Evolutionary conservation across 2,329 filamentous ascomycete species (phyloP).

Genomic region (Nemania diffusa): DNA sequence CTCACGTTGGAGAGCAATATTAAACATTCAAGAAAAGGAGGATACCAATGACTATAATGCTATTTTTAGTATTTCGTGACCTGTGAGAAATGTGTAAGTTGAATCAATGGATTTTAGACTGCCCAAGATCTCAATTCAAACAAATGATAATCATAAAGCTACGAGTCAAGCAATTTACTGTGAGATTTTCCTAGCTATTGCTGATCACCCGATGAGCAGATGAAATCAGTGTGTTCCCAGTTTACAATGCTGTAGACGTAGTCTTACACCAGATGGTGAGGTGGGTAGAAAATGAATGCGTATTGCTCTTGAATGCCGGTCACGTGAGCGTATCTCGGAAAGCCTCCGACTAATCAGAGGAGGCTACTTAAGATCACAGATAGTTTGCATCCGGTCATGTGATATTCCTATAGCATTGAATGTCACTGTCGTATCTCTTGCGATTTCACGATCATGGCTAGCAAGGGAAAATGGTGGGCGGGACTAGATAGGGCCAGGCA

Average conservation of each 20-base stretch:
- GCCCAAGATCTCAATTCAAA: background rate
- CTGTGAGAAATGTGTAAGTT: background rate
- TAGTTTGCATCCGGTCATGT: constrained; percentile 32
- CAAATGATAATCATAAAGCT: background rate
- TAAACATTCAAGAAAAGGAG: background rate
- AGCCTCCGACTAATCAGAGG: background rate
- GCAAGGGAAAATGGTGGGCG: constrained; percentile 2
- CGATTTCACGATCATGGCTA: constrained; percentile 7
- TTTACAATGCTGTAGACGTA: background rate
- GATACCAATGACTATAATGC: background rate
- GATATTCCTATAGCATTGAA: constrained; percentile 19
- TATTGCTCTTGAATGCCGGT: constrained; percentile 24
- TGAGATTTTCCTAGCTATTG: background rate
- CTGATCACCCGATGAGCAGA: background rate
- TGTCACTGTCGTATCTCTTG: constrained; percentile 12
- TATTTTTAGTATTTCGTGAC: too few species aligned
- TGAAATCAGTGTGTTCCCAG: background rate
- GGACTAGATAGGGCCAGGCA: constrained; percentile 14
- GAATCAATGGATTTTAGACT: background rate
- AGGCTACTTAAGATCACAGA: background rate
- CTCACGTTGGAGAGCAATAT: background rate
- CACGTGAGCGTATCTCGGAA: constrained; percentile 39
- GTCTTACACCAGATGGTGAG: background rate
- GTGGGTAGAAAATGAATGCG: constrained; percentile 1
- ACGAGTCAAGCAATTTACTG: background rate